These are phyloP conservation scores for Phytophthora pini DNA, from an alignment of 352 stramenopile genomes.

Conservation along the genomic window DNA sequence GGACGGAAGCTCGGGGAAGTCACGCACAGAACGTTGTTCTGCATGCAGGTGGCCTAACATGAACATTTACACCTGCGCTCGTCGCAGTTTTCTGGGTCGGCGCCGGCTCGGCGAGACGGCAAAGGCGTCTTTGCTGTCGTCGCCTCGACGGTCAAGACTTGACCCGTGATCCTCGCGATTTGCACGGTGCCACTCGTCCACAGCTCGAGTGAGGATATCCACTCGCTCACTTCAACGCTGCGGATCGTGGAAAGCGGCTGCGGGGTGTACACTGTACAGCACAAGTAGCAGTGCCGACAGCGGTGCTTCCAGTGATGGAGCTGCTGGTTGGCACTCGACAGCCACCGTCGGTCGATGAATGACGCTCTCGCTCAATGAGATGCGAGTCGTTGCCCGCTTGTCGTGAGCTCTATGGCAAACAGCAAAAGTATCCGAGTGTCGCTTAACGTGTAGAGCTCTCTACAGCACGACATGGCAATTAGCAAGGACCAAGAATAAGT, in stretches of 20 bases:
- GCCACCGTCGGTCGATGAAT: neutral
- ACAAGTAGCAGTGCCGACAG: no score
- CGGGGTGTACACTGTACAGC: neutral
- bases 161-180: slow-evolving; percentile 2
- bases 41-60: no score
- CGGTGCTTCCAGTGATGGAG: no score
- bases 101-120: neutral
- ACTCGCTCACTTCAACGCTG: slow-evolving; percentile 27
- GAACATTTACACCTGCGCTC: slow-evolving; percentile 4
- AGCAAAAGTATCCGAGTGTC: neutral
- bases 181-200: slow-evolving; percentile 4
- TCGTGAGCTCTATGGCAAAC: slow-evolving; percentile 8
- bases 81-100: slow-evolving; percentile 8
- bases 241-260: slow-evolving; percentile 31
- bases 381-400: slow-evolving; percentile 2
- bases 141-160: neutral
- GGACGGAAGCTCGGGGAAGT: neutral
- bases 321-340: no score
- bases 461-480: neutral
- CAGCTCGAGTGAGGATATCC: slow-evolving; percentile 10
- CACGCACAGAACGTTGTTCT: no score
- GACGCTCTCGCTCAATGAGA: neutral
- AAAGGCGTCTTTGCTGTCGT: slow-evolving; percentile 8
- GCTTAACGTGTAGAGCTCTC: no score
- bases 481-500: neutral